These are phyloP conservation scores for Steccherinum ochraceum DNA, from an alignment of 768 basidiomycete species.

Conservation along the genomic window DNA sequence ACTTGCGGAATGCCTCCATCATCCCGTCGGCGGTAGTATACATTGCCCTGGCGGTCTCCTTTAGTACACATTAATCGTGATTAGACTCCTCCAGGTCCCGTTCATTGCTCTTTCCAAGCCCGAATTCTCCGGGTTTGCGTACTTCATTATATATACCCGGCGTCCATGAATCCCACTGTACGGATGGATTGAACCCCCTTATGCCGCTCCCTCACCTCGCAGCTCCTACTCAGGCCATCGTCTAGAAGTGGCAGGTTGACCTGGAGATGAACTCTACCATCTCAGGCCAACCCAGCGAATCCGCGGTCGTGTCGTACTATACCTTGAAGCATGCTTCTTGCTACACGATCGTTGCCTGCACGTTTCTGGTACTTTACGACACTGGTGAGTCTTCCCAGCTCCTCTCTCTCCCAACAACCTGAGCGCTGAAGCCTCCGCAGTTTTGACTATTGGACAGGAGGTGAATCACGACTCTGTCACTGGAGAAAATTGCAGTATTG, in stretches of 20 bases:
- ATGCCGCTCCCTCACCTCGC: background rate
- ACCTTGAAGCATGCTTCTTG: slow-evolving; percentile 12
- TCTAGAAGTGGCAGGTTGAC: background rate
- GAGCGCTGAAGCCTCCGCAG: background rate
- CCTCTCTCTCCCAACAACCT: background rate
- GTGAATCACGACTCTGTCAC: slow-evolving; percentile 3
- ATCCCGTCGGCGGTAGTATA: too few relatives aligned
- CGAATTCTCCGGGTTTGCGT: too few relatives aligned
- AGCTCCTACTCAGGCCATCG: too few relatives aligned
- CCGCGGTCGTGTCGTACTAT: slow-evolving; percentile 9
- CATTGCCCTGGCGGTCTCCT: too few relatives aligned
- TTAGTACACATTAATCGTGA: too few relatives aligned
- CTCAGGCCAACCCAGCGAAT: background rate
- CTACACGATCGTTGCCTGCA: slow-evolving; percentile 10
- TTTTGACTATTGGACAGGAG: slow-evolving; percentile 11
- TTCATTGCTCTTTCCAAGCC: too few relatives aligned
- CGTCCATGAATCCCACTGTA: too few relatives aligned
- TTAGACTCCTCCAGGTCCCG: too few relatives aligned
- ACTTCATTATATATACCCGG: too few relatives aligned
- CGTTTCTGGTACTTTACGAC: slow-evolving; percentile 12
- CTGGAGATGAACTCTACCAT: background rate
- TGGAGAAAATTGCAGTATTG: background rate
- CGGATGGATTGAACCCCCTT: background rate
- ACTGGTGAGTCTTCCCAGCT: slow-evolving; percentile 2
- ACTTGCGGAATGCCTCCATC: too few relatives aligned